Conservation (phyloP, 768 basidiomycete species). For the Mycena leptocephala region DNA sequence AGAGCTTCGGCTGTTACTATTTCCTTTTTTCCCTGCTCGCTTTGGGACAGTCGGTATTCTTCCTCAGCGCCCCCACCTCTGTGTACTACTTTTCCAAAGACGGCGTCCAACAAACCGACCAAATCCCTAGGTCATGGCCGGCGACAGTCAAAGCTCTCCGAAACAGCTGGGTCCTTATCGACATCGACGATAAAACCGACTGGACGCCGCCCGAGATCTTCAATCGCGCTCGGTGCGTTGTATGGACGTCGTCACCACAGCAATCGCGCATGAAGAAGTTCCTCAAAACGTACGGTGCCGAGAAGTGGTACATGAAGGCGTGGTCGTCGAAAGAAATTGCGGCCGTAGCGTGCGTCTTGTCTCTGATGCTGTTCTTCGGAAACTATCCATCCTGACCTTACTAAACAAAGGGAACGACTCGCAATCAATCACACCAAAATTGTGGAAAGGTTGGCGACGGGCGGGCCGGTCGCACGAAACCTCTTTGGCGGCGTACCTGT, state of each 20-base stretch:
- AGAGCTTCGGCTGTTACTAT: constrained; percentile 20
- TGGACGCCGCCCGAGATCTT: neutral
- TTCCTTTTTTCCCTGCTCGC: constrained; percentile 19
- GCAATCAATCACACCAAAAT: neutral
- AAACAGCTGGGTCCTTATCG: constrained; percentile 25
- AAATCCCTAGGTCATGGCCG: neutral
- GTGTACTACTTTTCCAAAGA: constrained; percentile 13
- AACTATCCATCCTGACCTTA: constrained; percentile 3
- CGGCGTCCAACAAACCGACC: constrained; percentile 5
- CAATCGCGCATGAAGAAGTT: constrained; percentile 5
- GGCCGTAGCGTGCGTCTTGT: constrained; percentile 4
- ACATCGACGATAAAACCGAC: constrained; percentile 13
- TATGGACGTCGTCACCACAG: constrained; percentile 19
- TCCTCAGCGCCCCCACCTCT: neutral
- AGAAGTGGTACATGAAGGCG: constrained; percentile 19
- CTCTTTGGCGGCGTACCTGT: constrained; percentile 17
- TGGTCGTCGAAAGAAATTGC: constrained; percentile 23
- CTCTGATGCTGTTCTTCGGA: neutral
- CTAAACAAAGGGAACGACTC: constrained; percentile 19
- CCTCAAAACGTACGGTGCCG: neutral
- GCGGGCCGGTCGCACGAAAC: constrained; percentile 17
- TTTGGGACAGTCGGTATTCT: constrained; percentile 23
- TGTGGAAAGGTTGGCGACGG: neutral
- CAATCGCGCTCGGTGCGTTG: constrained; percentile 8
- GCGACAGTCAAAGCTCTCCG: neutral